Evolutionary conservation across 2,329 filamentous ascomycete species (phyloP), one percentile per base, ranked within the genome.

Genomic region (Penicillium sp.): DNA sequence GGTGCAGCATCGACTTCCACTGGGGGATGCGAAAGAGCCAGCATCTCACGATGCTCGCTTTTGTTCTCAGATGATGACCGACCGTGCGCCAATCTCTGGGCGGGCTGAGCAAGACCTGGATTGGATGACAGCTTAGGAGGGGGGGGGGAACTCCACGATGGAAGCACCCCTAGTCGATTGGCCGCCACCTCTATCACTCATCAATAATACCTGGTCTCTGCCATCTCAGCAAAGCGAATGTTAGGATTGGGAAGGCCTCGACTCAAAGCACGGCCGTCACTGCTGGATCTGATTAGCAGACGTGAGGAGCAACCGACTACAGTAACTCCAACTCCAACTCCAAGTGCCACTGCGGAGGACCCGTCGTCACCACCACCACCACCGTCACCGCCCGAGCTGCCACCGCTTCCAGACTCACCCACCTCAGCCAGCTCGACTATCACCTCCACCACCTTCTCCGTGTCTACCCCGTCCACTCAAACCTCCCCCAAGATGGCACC

Each of bases 201-300:
- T 58, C 49, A 19, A 45, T 24, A 35, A 37, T 10, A 19, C 37
- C 15, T 12, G 42, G 17, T 40, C 24, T 54, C 51, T 40, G 30
- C 37, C 30, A 55, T 57, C 15, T 40, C 26, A 28, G 17, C n/a
- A 56, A 50, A 68, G 68, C 80, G 80, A 72, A 85, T 85, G 83
- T 81, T 87, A 74, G 85, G 85, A 73, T 75, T 86, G 70, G 81
- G 77, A 64, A 73, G 85, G 73, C 86, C 84, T 74, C 83, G 81
- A 75, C 77, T 89, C 67, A 84, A 81, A 81, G 78, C 82, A 74
- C 85, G 86, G 68, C 84, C 86, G 57, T 89, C 87, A 55, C 79
- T 90, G 66, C 81, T 88, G 74, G 86, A 89, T 71, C 81, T 90
- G 69, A 82, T 90, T 68, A 64, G 62, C 59, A 61, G 64, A 60